Percentiles rank a stretch among this genome's conserved stretches.
These are phyloP conservation scores for Ustilago esculenta DNA, from an alignment of 1,284 basidiomycete genomes.

Conservation along the genomic window DNA sequence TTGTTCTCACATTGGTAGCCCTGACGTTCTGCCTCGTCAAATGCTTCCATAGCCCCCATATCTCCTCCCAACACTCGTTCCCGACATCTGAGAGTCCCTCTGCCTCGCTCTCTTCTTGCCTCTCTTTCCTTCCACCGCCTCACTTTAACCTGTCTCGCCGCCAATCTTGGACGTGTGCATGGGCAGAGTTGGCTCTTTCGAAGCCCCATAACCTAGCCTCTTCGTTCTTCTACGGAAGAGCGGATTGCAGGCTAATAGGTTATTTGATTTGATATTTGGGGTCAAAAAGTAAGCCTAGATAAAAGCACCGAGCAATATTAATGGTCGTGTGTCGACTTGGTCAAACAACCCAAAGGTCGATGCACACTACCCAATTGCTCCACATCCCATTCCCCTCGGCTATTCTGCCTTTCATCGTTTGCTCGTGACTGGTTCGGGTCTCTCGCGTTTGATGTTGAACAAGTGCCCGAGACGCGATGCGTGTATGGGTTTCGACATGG, in stretches of 20 bases:
- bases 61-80: no score
- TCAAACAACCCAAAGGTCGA: conserved; percentile 23
- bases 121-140: not conserved
- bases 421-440: no score
- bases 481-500: no score
- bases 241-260: conserved; percentile 47
- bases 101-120: no score
- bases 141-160: not conserved
- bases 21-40: no score
- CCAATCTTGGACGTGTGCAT: no score
- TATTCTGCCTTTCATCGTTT: not conserved
- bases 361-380: conserved; percentile 55
- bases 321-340: conserved; percentile 49
- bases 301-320: conserved; percentile 34
- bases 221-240: conserved; percentile 5
- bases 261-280: conserved; percentile 32
- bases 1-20: no score
- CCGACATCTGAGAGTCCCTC: no score
- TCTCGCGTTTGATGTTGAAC: no score
- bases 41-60: no score
- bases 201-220: conserved; percentile 48
- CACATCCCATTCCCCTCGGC: conserved; percentile 13
- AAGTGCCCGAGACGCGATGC: no score
- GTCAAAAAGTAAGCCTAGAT: conserved; percentile 55
- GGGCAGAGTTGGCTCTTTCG: conserved; percentile 39